Conservation (phyloP, 352 stramenopile species). For the Pythium scleroteichum region DNA sequence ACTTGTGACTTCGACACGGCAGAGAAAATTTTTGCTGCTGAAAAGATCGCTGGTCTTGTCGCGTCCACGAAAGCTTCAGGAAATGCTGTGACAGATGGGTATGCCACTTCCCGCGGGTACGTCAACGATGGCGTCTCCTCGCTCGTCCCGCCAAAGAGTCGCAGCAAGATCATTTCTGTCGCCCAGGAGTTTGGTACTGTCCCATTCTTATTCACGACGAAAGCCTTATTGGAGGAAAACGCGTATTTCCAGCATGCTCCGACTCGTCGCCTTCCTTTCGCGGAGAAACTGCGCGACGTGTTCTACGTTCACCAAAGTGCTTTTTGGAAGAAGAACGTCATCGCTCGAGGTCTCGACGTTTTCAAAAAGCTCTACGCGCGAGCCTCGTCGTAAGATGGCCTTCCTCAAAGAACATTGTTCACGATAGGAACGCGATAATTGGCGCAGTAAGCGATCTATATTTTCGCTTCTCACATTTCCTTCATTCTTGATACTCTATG, state of each 20-base stretch:
- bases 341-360: conserved; percentile 49
- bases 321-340: conserved; percentile 63
- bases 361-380: conserved; percentile 45
- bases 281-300: conserved; percentile 65
- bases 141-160: conserved; percentile 28
- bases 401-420: too few species aligned
- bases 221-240: conserved; percentile 69
- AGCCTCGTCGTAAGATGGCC: conserved; percentile 1
- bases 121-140: conserved; percentile 41
- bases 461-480: conserved; percentile 11
- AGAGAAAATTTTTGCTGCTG: conserved; percentile 7
- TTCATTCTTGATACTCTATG: not conserved
- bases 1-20: conserved; percentile 13
- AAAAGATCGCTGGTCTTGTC: conserved; percentile 32
- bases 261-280: conserved; percentile 49
- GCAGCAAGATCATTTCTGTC: conserved; percentile 33
- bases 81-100: conserved; percentile 48
- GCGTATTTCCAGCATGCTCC: conserved; percentile 50
- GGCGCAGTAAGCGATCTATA: too few species aligned
- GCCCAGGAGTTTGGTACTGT: conserved; percentile 81
- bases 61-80: conserved; percentile 26
- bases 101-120: conserved; percentile 51
- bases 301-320: conserved; percentile 80
- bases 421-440: too few species aligned
- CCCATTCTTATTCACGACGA: conserved; percentile 54